Evolutionary conservation across 2,329 filamentous ascomycete genomes (phyloP).

Genomic region (Lasiodiplodia sp.): DNA sequence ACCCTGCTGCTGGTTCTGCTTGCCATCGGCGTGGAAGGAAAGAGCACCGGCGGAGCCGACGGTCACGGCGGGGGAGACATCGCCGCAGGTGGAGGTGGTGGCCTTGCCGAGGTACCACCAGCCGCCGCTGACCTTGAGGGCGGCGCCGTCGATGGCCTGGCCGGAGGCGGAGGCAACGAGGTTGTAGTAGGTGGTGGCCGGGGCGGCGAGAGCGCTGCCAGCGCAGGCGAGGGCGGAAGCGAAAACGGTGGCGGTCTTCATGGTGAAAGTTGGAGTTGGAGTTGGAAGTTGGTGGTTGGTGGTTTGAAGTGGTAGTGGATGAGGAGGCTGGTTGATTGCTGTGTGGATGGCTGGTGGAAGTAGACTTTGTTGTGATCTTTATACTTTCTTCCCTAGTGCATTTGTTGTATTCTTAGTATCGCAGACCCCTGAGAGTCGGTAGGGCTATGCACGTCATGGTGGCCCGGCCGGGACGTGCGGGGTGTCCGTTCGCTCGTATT

Average conservation of each 20-base stretch:
- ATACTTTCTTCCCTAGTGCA: background rate
- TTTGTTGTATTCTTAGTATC: background rate
- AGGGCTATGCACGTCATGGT: background rate
- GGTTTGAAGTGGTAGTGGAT: background rate
- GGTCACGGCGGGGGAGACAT: background rate
- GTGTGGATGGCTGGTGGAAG: background rate
- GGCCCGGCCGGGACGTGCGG: background rate
- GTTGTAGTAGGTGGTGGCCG: conserved; percentile 1
- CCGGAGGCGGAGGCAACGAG: background rate
- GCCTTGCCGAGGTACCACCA: conserved; percentile 15
- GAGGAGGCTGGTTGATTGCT: background rate
- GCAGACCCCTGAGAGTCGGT: background rate
- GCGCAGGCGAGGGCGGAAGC: conserved; percentile 9
- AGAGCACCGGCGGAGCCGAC: background rate
- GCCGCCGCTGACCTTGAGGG: conserved; percentile 9
- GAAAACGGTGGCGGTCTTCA: conserved; percentile 19
- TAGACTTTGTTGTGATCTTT: background rate
- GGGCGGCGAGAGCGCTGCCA: conserved; percentile 1
- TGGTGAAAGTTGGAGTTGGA: background rate
- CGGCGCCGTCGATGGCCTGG: background rate
- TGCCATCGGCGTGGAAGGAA: conserved; percentile 2
- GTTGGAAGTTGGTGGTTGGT: background rate
- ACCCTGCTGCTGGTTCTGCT: conserved; percentile 20
- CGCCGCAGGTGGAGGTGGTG: conserved; percentile 19
- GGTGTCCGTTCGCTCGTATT: conserved; percentile 8